Base-by-base conservation (phyloP, 345 rosid species). In the Odontarrhena argentea region DNA sequence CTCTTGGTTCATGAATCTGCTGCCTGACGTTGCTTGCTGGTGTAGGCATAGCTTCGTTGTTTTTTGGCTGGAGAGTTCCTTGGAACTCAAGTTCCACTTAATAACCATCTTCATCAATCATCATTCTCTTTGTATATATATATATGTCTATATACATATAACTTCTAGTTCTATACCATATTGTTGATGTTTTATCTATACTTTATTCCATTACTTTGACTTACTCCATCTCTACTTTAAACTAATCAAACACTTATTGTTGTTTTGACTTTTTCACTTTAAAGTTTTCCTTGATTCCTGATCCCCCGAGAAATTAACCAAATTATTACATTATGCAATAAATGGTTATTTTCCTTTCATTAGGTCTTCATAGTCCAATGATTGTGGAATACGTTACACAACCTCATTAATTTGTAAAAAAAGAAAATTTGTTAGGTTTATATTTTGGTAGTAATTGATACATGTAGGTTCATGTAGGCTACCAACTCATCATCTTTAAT, bases 1-100 rank as follows among this genome's bases (percentile, higher is more conserved):
- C 45, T 73, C 56, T 62, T 59, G 55, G 68, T 65, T 62, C 60
- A 74, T 68, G 85, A 67, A 52, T 71, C 57, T 77, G 75, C 63
- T 77, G 75, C 63, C 73, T 25, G 45, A 9, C 42, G 61, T 73
- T 65, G 55, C 71, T 58, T 57, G 71, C 47, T 58, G 67, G 26
- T 51, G 67, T 60, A 36, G 50, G 37, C 77, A 73, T 73, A 59
- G 45, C 44, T 73, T 45, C 32, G 72, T 50, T 71, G 76, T 40
- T 28, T 18, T 40, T 41, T 48, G 68, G 59, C 48, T 64, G 26
- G 9, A 30, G 48, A n/a, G 51, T 37, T 24, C 38, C 56, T 67
- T 18, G 54, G 47, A 55, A 53, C 75, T 9, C 65, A 68, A 64
- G 76, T 53, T 68, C 40, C 51, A 58, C 44, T 65, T 66, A 52